Evolutionary conservation across 495 filamentous ascomycete genomes (phyloP).

Genomic region (Hypomontagnella monticulosa): DNA sequence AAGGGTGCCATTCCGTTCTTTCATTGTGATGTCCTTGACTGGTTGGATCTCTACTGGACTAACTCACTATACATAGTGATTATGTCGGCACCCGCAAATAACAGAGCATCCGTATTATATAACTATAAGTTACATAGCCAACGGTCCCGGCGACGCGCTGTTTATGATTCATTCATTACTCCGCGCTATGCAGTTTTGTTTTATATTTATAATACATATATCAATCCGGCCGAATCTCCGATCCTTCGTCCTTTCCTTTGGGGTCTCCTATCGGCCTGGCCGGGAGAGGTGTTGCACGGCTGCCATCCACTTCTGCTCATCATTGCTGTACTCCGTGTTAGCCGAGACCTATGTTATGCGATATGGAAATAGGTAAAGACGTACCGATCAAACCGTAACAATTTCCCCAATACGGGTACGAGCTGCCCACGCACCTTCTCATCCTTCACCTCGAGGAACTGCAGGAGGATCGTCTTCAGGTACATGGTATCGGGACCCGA

Average conservation of each 20-base stretch:
- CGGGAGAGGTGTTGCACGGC: constrained; percentile 39
- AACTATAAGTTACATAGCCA: too few species aligned
- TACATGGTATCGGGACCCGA: constrained; percentile 80
- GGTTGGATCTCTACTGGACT: too few species aligned
- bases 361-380: constrained; percentile 42
- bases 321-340: constrained; percentile 34
- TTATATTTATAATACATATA: too few species aligned
- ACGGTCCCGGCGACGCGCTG: too few species aligned
- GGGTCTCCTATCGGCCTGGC: constrained; percentile 22
- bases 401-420: constrained; percentile 88
- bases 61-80: too few species aligned
- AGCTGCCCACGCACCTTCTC: constrained; percentile 90
- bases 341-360: not conserved
- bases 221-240: not conserved
- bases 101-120: too few species aligned
- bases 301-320: constrained; percentile 41
- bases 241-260: too few species aligned
- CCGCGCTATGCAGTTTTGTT: too few species aligned
- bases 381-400: constrained; percentile 91
- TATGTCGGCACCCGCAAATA: too few species aligned
- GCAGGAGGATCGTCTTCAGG: constrained; percentile 92
- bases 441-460: constrained; percentile 94
- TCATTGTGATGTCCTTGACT: too few species aligned
- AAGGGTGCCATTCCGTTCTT: too few species aligned
- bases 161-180: too few species aligned